Base-by-base conservation (phyloP, 225 moss, liverwort and hornwort genomes). In the Polytrichum formosum region DNA sequence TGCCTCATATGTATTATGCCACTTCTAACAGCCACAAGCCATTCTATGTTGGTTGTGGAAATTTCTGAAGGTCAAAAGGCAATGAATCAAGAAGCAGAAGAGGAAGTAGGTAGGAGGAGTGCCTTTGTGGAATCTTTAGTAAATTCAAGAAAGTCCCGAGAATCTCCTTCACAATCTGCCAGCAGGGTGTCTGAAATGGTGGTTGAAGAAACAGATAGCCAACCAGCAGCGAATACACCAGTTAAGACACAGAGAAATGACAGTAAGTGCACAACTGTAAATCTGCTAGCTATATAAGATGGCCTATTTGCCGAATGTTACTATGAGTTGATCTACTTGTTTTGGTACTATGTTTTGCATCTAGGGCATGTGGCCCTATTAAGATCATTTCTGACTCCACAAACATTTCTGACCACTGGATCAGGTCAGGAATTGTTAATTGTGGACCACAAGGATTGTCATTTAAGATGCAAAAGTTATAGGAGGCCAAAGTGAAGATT, bases 41-140 rank as follows among this genome's bases (percentile, higher is more conserved):
- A 19, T 26, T 27, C 37, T 56, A 5, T 59, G n/a, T 23, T 22
- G 55, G 26, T 63, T 63, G 63, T 22, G 26, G 4, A 26, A 22
- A 26, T 2, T 26, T 75, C 26, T 70, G 26, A 66, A 97, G 97
- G 96, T 77, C 86, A 89, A 92, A 80, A 78, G 68, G 80, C 82
- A 65, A 88, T 83, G 75, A 86, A 79, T 64, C 88, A 90, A 81
- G 91, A 86, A 25, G 76, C 91, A 33, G 85, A 85, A 72, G 92
- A 88, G 68, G 88, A 90, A 78, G 87, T 85, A 64, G 86, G 80
- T 56, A 88, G 92, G 68, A 90, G 92, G 81, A 90, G 86, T 71
- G 87, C 94, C 29, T 98, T 98, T 83, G 91, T 98, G 26, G 92
- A 98, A 73, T 91, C 98, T 26, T 81, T 98, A 55, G 87, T 98